phyloP scores from a whole-genome alignment of 306 rosid genomes.

The Canavalia ensiformis region DNA sequence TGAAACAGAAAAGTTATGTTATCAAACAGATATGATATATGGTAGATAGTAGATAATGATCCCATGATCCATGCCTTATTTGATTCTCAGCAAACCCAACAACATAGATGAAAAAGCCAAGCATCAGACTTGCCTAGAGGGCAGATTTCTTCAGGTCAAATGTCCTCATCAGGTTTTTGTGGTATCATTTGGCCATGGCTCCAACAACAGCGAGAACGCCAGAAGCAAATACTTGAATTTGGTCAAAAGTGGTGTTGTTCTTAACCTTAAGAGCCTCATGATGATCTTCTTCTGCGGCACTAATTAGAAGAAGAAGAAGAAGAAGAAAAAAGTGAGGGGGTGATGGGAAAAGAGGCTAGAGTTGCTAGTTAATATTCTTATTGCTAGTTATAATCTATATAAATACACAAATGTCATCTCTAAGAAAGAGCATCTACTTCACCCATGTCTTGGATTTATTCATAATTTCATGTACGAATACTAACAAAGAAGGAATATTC shows the following conservation, averaged over 20 bases:
- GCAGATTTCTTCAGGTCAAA: constrained; percentile 54
- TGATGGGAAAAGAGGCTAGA: not conserved
- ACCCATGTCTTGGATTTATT: constrained; percentile 21
- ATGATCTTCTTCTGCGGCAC: constrained; percentile 25
- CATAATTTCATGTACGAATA: constrained; percentile 13
- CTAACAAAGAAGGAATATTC: constrained; percentile 47
- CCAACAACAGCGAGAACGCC: constrained; percentile 35
- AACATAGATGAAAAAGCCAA: constrained; percentile 69
- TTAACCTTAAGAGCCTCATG: constrained; percentile 46
- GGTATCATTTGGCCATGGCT: constrained; percentile 61
- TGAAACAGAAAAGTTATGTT: constrained; percentile 38
- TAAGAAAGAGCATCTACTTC: not conserved
- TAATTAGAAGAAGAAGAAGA: not conserved
- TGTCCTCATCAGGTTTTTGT: constrained; percentile 21
- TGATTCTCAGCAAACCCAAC: constrained; percentile 44
- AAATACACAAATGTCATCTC: constrained; percentile 33
- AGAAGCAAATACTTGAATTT: constrained; percentile 25
- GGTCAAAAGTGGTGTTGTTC: constrained; percentile 33
- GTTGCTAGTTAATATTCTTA: constrained; percentile 39
- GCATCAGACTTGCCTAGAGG: constrained; percentile 98
- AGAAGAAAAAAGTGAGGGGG: not conserved
- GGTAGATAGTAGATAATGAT: not conserved
- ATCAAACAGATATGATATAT: constrained; percentile 14
- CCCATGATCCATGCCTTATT: constrained; percentile 36
- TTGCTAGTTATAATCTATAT: constrained; percentile 6